Evolutionary conservation across 345 rosid genomes (phyloP).

Genomic region (Diplotaxis tenuifolia): DNA sequence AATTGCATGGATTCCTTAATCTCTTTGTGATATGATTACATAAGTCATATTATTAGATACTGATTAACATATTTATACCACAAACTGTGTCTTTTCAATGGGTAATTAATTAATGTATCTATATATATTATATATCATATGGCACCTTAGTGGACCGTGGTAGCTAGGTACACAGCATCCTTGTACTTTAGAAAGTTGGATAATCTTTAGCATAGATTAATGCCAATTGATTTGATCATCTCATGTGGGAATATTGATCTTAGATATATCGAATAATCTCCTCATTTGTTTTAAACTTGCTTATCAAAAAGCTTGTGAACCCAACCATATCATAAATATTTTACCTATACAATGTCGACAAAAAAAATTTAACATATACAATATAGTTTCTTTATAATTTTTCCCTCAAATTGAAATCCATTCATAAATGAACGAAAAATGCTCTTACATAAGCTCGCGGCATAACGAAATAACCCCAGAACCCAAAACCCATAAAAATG

Average conservation of each 20-base stretch:
- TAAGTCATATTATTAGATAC: conserved; percentile 27
- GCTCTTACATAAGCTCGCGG: background rate
- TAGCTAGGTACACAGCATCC: conserved; percentile 33
- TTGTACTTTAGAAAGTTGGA: conserved; percentile 26
- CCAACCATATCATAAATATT: background rate
- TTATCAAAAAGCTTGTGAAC: conserved; percentile 12
- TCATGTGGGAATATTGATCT: conserved; percentile 18
- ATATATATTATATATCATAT: background rate
- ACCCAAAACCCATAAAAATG: background rate
- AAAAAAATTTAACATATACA: background rate
- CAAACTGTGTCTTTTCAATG: background rate
- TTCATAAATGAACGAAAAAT: background rate
- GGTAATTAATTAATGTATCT: background rate
- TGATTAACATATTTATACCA: conserved; percentile 9
- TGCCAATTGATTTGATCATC: conserved; percentile 17
- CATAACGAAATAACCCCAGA: background rate
- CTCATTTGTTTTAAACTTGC: conserved; percentile 21
- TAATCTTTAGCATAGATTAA: conserved; percentile 14
- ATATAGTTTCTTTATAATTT: too few species aligned
- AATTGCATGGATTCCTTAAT: conserved; percentile 30
- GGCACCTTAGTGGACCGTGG: conserved; percentile 30
- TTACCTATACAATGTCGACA: too few species aligned
- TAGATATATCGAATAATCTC: conserved; percentile 28
- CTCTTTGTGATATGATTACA: conserved; percentile 22
- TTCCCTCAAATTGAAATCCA: background rate